phyloP scores from a whole-genome alignment of 345 rosid genomes.

The Citrus trifoliata region DNA sequence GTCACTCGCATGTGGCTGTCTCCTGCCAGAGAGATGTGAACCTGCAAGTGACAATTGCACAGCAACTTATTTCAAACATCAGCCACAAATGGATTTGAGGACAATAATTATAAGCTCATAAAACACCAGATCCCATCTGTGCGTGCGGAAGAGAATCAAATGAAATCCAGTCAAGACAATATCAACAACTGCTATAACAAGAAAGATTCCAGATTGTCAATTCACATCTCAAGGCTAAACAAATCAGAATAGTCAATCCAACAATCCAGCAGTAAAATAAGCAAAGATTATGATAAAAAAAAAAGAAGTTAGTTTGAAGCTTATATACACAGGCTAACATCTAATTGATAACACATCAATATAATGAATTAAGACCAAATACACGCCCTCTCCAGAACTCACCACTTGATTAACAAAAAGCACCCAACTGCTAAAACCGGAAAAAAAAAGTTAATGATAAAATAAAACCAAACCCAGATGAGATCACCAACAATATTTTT shows the following conservation, averaged over 20 bases:
- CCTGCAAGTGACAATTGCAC: conserved; percentile 30
- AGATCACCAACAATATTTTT: background rate
- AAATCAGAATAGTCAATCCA: background rate
- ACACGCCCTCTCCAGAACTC: background rate
- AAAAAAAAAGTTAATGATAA: too few species aligned
- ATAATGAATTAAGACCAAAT: background rate
- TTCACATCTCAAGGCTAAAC: background rate
- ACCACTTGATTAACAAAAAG: background rate
- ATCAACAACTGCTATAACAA: too few species aligned
- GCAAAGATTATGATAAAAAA: background rate
- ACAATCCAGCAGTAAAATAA: background rate
- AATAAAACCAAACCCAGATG: too few species aligned
- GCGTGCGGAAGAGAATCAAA: background rate
- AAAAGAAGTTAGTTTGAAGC: background rate
- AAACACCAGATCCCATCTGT: background rate
- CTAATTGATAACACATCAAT: background rate
- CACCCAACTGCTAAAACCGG: background rate
- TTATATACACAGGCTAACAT: background rate
- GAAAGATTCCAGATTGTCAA: background rate
- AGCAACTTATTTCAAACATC: background rate
- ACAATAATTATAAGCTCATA: background rate
- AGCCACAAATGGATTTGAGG: background rate
- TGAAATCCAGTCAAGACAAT: background rate
- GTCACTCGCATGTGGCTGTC: conserved; percentile 75
- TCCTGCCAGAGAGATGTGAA: conserved; percentile 79